These are phyloP conservation scores for Backusella tarrabulga DNA, from an alignment of 192 early-diverging fungal species.

Conservation along the genomic window DNA sequence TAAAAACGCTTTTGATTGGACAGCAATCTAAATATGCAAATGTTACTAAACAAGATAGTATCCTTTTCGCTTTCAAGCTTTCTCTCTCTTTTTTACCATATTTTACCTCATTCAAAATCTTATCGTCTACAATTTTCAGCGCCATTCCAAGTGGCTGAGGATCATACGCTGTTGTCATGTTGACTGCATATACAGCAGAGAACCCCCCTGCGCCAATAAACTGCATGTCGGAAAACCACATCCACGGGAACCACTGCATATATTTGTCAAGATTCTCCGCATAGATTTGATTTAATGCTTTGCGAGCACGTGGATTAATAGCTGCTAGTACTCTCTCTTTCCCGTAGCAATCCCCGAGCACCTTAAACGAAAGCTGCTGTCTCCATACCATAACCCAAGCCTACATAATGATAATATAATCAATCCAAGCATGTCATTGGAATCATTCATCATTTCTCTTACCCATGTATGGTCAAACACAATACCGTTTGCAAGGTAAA, in stretches of 20 bases:
- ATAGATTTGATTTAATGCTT: conserved; percentile 30
- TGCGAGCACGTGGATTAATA: conserved; percentile 25
- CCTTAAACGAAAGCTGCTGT: conserved; percentile 29
- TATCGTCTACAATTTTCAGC: conserved; percentile 35
- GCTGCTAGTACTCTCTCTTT: conserved; percentile 17
- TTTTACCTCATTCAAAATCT: conserved; percentile 35
- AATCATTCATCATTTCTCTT: conserved; percentile 1
- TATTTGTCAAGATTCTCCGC: conserved; percentile 24
- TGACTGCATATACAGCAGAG: conserved; percentile 30
- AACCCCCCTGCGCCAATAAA: conserved; percentile 38
- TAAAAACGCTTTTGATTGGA: conserved; percentile 33
- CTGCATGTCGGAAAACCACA: conserved; percentile 34
- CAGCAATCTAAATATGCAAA: conserved; percentile 19
- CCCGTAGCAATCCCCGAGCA: conserved; percentile 14
- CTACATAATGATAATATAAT: conserved; percentile 4
- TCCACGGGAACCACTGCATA: conserved; percentile 39
- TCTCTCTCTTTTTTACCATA: neutral
- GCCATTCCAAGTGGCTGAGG: conserved; percentile 22
- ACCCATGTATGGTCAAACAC: conserved; percentile 34
- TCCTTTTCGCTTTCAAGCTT: neutral
- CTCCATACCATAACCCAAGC: conserved; percentile 34
- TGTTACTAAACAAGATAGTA: neutral
- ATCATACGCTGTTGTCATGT: conserved; percentile 22
- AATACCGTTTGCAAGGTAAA: conserved; percentile 17
- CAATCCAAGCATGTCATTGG: neutral